phyloP scores from a whole-genome alignment of 164 flowering plant genomes.

The Akebia trifoliata region DNA sequence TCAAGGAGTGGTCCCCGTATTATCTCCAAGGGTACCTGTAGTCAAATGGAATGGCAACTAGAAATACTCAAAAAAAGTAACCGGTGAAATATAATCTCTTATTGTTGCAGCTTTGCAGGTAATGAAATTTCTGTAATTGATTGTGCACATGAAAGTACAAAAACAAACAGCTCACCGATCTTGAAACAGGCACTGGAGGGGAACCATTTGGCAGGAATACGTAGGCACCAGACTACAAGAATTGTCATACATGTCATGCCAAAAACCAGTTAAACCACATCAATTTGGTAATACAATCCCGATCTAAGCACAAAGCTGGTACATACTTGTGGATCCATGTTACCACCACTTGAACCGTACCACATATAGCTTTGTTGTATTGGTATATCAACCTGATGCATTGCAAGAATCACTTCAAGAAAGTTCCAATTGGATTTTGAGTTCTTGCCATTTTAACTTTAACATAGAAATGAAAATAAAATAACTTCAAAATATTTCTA shows the following conservation, averaged over 20 bases:
- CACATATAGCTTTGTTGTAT: conserved; percentile 76
- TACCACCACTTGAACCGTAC: conserved; percentile 66
- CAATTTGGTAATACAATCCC: background rate
- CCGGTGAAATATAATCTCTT: too few species aligned
- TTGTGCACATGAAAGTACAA: background rate
- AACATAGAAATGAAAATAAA: background rate
- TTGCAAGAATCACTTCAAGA: background rate
- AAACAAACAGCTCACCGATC: conserved; percentile 48
- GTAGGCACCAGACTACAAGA: conserved; percentile 78
- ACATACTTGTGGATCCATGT: conserved; percentile 45
- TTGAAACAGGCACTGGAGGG: conserved; percentile 41
- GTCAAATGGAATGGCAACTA: too few species aligned
- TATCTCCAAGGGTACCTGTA: conserved; percentile 59
- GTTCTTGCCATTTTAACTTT: background rate
- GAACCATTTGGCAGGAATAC: conserved; percentile 66
- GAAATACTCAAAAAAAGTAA: too few species aligned
- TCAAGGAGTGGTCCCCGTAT: conserved; percentile 67
- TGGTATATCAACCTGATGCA: conserved; percentile 63
- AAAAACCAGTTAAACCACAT: conserved; percentile 5
- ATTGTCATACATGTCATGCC: conserved; percentile 6
- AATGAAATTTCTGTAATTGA: too few species aligned
- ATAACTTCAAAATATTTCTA: too few species aligned
- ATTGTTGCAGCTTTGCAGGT: too few species aligned
- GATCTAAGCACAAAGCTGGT: background rate
- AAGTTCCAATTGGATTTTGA: background rate